These are phyloP conservation scores for Kodamaea restingae DNA, from an alignment of 805 yeast genomes.

Conservation along the genomic window DNA sequence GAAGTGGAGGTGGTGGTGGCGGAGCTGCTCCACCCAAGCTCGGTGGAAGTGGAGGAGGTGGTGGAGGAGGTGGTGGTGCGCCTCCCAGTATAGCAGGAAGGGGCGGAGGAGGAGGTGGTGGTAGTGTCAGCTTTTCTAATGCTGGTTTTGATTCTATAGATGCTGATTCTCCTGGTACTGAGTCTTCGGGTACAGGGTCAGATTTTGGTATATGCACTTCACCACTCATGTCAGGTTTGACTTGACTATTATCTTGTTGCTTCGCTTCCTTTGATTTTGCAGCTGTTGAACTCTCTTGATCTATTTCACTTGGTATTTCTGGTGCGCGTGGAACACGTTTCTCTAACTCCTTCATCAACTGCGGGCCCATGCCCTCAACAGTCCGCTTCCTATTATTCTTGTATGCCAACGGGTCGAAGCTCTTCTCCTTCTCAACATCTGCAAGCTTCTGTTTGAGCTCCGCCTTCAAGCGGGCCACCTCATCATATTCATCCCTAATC, in stretches of 20 bases:
- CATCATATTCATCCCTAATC: constrained; percentile 39
- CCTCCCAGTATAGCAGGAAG: constrained; percentile 4
- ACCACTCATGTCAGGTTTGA: too few relatives aligned
- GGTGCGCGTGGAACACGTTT: constrained; percentile 40
- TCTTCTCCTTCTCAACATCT: constrained; percentile 26
- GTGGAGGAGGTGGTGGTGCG: constrained; percentile 7
- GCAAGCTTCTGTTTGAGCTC: constrained; percentile 38
- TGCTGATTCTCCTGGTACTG: too few relatives aligned
- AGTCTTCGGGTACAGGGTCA: too few relatives aligned
- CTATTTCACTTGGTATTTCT: background rate
- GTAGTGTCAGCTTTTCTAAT: background rate
- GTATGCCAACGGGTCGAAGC: constrained; percentile 25
- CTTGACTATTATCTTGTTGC: too few relatives aligned
- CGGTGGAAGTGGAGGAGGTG: constrained; percentile 7
- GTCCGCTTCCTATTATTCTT: constrained; percentile 30
- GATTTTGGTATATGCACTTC: too few relatives aligned
- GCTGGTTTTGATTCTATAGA: too few relatives aligned
- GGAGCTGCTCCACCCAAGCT: constrained; percentile 6
- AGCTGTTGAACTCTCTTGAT: background rate
- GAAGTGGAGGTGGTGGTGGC: constrained; percentile 23
- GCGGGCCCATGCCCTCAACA: constrained; percentile 41
- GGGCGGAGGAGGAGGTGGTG: constrained; percentile 7
- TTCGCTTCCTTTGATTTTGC: background rate
- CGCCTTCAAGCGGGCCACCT: constrained; percentile 38
- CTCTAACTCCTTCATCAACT: constrained; percentile 51